Conservation (phyloP, 2,329 filamentous ascomycete species). For the Fusarium udum region DNA sequence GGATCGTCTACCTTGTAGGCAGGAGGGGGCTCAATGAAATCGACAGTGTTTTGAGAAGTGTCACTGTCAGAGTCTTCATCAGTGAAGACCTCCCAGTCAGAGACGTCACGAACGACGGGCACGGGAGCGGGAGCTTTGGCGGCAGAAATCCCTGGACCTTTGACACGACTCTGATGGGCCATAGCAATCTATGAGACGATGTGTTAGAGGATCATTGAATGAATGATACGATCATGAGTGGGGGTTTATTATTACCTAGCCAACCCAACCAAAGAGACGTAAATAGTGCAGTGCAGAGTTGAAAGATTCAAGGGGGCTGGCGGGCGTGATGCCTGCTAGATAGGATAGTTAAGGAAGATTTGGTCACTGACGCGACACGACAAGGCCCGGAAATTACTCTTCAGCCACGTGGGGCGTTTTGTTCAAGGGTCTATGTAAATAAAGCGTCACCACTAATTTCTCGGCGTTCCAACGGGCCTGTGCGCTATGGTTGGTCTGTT, state of each 20-base stretch:
- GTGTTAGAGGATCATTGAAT: slow-evolving; percentile 9
- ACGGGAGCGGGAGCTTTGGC: slow-evolving; percentile 23
- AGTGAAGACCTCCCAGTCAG: slow-evolving; percentile 24
- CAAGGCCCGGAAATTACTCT: slow-evolving; percentile 22
- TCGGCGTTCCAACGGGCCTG: slow-evolving; percentile 18
- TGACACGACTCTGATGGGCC: slow-evolving; percentile 23
- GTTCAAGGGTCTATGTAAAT: slow-evolving; percentile 29
- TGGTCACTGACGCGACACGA: slow-evolving; percentile 25
- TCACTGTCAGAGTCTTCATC: slow-evolving; percentile 24
- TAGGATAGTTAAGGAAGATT: slow-evolving; percentile 1
- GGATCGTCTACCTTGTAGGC: slow-evolving; percentile 26
- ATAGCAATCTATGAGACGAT: slow-evolving; percentile 7
- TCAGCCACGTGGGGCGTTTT: slow-evolving; percentile 26
- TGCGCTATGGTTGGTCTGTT: background rate
- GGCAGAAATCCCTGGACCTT: slow-evolving; percentile 16
- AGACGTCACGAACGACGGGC: slow-evolving; percentile 21
- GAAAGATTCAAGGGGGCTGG: slow-evolving; percentile 23
- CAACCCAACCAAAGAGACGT: slow-evolving; percentile 17
- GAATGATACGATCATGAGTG: slow-evolving; percentile 21
- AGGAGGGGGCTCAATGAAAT: slow-evolving; percentile 17
- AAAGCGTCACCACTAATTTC: slow-evolving; percentile 27
- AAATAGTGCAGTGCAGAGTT: slow-evolving; percentile 19
- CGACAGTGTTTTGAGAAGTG: slow-evolving; percentile 20
- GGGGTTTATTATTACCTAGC: slow-evolving; percentile 23
- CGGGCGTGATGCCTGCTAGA: slow-evolving; percentile 21